These are phyloP conservation scores for Gyrodon lividus DNA, from an alignment of 768 basidiomycete genomes.

Conservation along the genomic window DNA sequence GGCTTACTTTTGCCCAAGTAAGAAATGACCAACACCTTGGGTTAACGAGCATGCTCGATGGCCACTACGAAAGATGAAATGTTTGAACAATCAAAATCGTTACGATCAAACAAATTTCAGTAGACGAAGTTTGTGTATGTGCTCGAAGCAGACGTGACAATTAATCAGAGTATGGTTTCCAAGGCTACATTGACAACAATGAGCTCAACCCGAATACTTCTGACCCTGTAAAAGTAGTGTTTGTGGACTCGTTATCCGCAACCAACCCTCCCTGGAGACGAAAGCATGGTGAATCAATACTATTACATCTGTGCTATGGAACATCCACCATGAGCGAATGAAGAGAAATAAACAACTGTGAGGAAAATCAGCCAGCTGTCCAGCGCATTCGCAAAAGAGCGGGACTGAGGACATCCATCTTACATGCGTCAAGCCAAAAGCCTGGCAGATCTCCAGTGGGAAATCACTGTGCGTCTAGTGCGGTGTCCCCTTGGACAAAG, in stretches of 20 bases:
- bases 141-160: too few species aligned
- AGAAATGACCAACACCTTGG: neutral
- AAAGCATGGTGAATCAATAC: neutral
- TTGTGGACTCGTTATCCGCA: neutral
- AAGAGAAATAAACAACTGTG: neutral
- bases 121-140: neutral
- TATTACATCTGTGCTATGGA: neutral
- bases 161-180: too few species aligned
- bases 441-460: neutral
- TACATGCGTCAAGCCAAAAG: neutral
- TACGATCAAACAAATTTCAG: too few species aligned
- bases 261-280: neutral
- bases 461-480: neutral
- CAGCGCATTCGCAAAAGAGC: too few species aligned
- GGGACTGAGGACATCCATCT: neutral
- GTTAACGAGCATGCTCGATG: too few species aligned
- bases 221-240: neutral
- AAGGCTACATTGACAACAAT: too few species aligned
- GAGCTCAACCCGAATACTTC: too few species aligned
- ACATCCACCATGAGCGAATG: neutral
- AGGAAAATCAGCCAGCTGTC: neutral
- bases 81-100: too few species aligned
- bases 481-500: constrained; percentile 10
- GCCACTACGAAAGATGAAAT: neutral
- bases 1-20: neutral